phyloP scores from a whole-genome alignment of 1,284 basidiomycete species.

The Fomitopsis schrenkii region DNA sequence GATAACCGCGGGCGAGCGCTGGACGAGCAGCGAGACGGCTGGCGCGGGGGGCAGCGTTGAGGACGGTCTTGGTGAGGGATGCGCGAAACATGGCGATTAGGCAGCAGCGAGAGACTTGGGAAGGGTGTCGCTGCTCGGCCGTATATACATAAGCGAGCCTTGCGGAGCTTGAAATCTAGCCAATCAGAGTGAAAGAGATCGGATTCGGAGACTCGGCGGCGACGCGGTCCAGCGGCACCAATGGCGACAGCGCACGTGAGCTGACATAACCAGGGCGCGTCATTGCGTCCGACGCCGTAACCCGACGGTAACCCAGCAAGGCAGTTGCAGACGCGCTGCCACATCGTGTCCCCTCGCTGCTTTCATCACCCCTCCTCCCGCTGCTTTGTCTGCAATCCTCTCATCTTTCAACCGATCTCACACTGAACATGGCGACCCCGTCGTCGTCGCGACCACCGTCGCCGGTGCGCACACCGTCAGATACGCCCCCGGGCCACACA shows the following conservation, averaged over 20 bases:
- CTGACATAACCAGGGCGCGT: not conserved
- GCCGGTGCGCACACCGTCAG: conserved; percentile 18
- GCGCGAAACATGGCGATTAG: conserved; percentile 63
- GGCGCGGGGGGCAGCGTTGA: conserved; percentile 39
- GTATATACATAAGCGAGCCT: conserved; percentile 8
- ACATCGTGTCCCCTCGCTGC: not conserved
- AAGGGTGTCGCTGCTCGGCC: conserved; percentile 11
- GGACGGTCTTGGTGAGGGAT: conserved; percentile 47
- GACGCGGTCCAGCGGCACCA: not conserved
- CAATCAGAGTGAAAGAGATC: not conserved
- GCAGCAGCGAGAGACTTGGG: conserved; percentile 20
- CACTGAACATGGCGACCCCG: conserved; percentile 21
- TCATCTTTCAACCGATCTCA: not conserved
- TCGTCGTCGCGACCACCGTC: conserved; percentile 27
- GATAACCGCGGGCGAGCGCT: conserved; percentile 65
- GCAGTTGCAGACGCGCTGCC: not conserved
- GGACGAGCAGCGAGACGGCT: conserved; percentile 40
- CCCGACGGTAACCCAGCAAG: not conserved
- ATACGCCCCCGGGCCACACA: conserved; percentile 18
- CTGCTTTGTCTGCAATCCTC: conserved; percentile 1
- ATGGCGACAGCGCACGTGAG: no score
- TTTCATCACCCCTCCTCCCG: conserved; percentile 4
- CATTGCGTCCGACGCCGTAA: not conserved
- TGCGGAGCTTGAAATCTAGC: conserved; percentile 11
- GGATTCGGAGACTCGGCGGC: not conserved